These are phyloP conservation scores for Pseudozyma tsukubaensis DNA, from an alignment of 1,284 basidiomycete genomes.

Conservation along the genomic window DNA sequence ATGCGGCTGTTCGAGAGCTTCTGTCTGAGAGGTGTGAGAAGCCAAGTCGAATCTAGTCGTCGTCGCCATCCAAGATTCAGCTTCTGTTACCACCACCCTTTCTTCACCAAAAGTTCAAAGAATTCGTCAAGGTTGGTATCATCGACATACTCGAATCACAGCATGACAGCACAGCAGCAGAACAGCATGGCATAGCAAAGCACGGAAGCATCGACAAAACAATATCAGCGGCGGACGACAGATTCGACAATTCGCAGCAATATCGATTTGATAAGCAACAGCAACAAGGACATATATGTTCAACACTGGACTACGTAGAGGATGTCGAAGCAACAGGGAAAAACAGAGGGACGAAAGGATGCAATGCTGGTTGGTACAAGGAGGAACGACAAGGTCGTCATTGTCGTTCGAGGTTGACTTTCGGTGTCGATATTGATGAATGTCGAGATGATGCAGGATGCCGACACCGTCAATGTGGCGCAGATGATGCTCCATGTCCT, in stretches of 20 bases:
- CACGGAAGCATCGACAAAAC: neutral
- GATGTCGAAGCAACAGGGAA: too few species aligned
- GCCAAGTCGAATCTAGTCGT: constrained; percentile 8
- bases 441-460: too few species aligned
- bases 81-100: constrained; percentile 30
- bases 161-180: neutral
- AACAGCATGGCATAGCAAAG: constrained; percentile 1
- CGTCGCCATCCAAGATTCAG: constrained; percentile 9
- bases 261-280: neutral
- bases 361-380: too few species aligned
- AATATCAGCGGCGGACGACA: neutral
- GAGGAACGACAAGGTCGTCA: too few species aligned
- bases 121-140: constrained; percentile 51
- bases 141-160: neutral
- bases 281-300: neutral
- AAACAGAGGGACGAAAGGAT: too few species aligned
- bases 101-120: constrained; percentile 28
- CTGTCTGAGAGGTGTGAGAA: neutral
- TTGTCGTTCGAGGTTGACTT: too few species aligned
- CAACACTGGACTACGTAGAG: too few species aligned
- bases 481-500: too few species aligned
- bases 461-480: too few species aligned
- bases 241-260: too few species aligned
- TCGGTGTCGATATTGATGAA: too few species aligned
- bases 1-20: neutral